Base-by-base conservation (phyloP, 176 grass and related monocot genomes). In the Tuctoria greenei region DNA sequence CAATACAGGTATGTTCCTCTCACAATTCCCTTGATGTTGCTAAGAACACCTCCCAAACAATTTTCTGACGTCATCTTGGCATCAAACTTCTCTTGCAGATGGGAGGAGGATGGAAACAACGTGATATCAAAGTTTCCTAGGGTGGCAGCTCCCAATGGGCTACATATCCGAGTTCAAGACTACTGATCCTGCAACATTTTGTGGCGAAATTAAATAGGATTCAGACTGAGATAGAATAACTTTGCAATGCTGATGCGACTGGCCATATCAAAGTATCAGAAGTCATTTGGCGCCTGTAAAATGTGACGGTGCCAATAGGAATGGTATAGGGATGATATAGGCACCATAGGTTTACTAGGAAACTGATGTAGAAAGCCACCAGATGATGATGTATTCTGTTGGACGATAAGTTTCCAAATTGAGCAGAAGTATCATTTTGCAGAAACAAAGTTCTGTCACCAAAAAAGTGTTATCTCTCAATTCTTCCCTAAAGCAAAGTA, bases 121-220 rank as follows among this genome's bases (percentile, higher is more conserved):
- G 75, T 57, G 12, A 98, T 98, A 86, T 65, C 91, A 60, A 92
- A 82, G 83, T 98, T 98, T 77, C 95, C 91, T 6, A 83, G 95
- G 67, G 95, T 98, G 42, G 75, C 91, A 68, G 95, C 95, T 88
- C 86, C 95, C 52, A 90, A 98, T 5, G 95, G 95, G 43, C 84
- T 98, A 52, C 89, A 90, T 28, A 94, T 94, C 60, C 82, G 60
- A 60, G 86, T 98, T 69, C 77, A 86, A 69, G 82, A 90, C 70
- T 72, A 83, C 70, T 86, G 84, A 88, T 55, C 38, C 44, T 61
- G 65, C 16, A 79, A 58, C 81, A 71, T 91, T 83, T 82, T 81
- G 74, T 5, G 20, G 70, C 7, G 27, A 27, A 79, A 68, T 78
- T 83, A 80, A 75, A 81, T 91, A 83, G 69, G 66, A 72, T 66